Base-by-base conservation (phyloP, 768 basidiomycete species). In the Cyclocybe cylindracea region DNA sequence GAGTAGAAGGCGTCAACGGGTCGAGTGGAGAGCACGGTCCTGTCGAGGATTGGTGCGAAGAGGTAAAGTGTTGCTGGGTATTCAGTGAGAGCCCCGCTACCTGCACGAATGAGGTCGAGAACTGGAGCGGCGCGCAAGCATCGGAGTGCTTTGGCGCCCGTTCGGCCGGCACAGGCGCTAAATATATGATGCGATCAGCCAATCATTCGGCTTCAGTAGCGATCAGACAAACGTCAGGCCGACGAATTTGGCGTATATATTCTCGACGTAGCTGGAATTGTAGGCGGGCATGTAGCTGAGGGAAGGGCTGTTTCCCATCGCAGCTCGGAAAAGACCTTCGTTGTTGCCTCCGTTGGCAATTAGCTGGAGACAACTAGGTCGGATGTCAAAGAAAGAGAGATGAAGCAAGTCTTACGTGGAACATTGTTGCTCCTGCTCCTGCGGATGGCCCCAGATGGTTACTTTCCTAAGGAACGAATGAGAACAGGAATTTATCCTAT, bases 221-320 rank as follows among this genome's bases (percentile, higher is more conserved):
- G 24, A 7, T 24, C 24, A 37, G 13, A 35, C 73, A 46, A 55
- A 77, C 76, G 68, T 72, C 45, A 71, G 60, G 29, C 57, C 48
- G 13, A 65, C 61, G 50, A 72, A 75, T 54, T 74, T 64, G 0
- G 63, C 49, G 34, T 70, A 77, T 7, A 76, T 61, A 29, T 50
- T 62, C 44, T 73, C 65, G 31, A 66, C 63, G 51, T 73, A 76
- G 1, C 66, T 33, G 46, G 67, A 67, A 38, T 63, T 59, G 56
- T 66, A 72, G 4, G 57, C 40, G 1, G 75, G 72, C 41, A 66
- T 58, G 49, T 64, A 73, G 54, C 62, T 70, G 14, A 73, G 58
- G 4, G 76, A 72, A 3, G 76, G 73, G 46, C 75, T 76, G 54
- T 76, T 74, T 7, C 71, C 76, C 68, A 77, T 76, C 6, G 70